Evolutionary conservation across 495 filamentous ascomycete species (phyloP).

Genomic region (Hypoxylon crocopeplum): DNA sequence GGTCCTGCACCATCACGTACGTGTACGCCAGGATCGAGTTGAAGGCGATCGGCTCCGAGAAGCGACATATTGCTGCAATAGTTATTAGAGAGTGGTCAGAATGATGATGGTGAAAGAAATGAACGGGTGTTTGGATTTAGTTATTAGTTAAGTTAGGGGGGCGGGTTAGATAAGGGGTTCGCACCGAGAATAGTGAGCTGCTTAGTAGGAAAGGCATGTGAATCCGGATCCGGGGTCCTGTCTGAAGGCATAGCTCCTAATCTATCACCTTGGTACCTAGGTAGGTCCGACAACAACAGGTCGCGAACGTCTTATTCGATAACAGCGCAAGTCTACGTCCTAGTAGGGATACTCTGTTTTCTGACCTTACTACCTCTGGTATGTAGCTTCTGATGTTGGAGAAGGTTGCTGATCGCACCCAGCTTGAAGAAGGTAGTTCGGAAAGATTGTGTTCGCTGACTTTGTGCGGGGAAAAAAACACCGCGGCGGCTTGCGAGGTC

Average conservation of each 20-base stretch:
- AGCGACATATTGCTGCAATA: constrained; percentile 75
- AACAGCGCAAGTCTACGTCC: too few species aligned
- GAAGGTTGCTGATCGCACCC: constrained; percentile 31
- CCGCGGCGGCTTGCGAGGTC: constrained; percentile 23
- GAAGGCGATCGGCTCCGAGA: constrained; percentile 96
- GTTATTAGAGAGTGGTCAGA: constrained; percentile 2
- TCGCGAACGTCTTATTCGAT: too few species aligned
- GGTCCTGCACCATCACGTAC: constrained; percentile 88
- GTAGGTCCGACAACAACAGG: too few species aligned
- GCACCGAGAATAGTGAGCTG: constrained; percentile 46
- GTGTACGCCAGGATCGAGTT: constrained; percentile 95
- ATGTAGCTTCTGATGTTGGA: constrained; percentile 18
- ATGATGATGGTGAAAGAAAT: background rate
- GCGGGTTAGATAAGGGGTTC: constrained; percentile 2
- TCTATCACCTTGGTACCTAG: too few species aligned
- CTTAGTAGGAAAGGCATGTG: constrained; percentile 40
- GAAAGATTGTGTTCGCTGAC: background rate
- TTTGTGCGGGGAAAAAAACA: constrained; percentile 35
- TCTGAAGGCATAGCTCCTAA: constrained; percentile 27
- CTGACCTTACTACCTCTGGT: constrained; percentile 2
- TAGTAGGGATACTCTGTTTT: constrained; percentile 3
- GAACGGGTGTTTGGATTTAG: too few species aligned
- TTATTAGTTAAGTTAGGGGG: background rate
- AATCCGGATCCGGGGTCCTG: constrained; percentile 16
- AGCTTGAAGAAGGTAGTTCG: constrained; percentile 19